Percentiles rank a stretch among this genome's conserved stretches.
These are phyloP conservation scores for Serendipita sp. DNA, from an alignment of 768 basidiomycete genomes.

Conservation along the genomic window DNA sequence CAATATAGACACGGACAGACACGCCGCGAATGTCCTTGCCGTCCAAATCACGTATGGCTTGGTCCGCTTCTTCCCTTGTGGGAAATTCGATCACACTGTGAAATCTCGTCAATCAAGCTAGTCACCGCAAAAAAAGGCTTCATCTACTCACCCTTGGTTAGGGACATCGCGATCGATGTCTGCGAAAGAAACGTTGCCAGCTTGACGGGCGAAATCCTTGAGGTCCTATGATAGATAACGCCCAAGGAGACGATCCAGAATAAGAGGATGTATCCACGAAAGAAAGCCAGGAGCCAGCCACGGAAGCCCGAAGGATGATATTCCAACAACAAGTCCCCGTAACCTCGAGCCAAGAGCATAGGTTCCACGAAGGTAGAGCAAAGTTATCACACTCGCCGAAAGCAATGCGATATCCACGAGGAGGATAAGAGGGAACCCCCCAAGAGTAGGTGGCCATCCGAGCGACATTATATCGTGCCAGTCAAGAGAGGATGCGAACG, in stretches of 20 bases:
- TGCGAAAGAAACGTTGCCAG: constrained; percentile 84
- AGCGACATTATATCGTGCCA: no score
- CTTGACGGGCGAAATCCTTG: constrained; percentile 93
- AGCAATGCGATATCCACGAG: no score
- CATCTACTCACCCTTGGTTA: constrained; percentile 61
- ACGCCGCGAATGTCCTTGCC: constrained; percentile 78
- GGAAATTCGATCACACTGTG: constrained; percentile 80
- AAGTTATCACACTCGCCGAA: no score
- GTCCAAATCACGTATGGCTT: constrained; percentile 77
- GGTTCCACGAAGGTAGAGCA: not conserved
- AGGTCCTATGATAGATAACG: constrained; percentile 47
- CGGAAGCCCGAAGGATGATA: no score
- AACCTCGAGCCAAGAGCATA: not conserved
- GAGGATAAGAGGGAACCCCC: no score
- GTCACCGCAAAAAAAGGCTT: not conserved
- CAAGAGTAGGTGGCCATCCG: no score
- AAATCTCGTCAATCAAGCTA: not conserved
- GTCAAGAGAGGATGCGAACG: no score
- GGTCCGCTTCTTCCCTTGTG: constrained; percentile 77
- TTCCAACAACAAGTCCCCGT: no score
- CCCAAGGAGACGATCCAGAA: constrained; percentile 9
- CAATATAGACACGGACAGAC: constrained; percentile 53
- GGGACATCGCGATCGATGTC: constrained; percentile 82
- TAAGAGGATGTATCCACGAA: not conserved
- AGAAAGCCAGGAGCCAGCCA: no score